Percentiles rank a stretch among this genome's conserved stretches.
Evolutionary conservation across 2,329 filamentous ascomycete genomes (phyloP).

Genomic region (Alternaria hordeiaustralica): DNA sequence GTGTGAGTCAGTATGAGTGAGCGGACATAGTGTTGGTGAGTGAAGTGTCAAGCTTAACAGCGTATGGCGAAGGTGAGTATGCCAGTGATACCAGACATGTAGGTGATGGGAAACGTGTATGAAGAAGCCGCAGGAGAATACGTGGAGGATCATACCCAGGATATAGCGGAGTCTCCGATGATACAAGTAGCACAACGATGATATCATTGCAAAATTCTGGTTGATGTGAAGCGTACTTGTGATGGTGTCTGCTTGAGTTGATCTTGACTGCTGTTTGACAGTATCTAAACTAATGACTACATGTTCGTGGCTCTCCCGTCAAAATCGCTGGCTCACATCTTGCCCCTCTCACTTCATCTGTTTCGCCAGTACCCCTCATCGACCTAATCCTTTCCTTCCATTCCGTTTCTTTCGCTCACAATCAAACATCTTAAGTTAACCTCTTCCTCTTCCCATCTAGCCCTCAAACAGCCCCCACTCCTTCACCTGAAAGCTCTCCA

Average conservation of each 20-base stretch:
- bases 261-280: not conserved
- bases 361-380: not conserved
- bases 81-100: not conserved
- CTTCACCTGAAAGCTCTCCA: slow-evolving; percentile 76
- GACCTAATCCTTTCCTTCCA: not conserved
- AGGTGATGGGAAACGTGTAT: not conserved
- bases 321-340: not conserved
- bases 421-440: not conserved
- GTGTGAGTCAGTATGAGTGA: slow-evolving; percentile 6
- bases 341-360: no score
- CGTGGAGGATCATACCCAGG: not conserved
- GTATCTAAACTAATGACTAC: not conserved
- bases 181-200: not conserved
- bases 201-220: not conserved
- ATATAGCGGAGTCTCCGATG: not conserved
- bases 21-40: not conserved
- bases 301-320: not conserved
- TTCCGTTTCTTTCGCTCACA: not conserved
- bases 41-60: not conserved
- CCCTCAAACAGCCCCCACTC: slow-evolving; percentile 77
- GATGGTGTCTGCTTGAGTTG: not conserved
- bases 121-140: not conserved
- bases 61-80: not conserved
- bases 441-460: slow-evolving; percentile 2
- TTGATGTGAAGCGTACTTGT: not conserved